These are phyloP conservation scores for Rhodocollybia butyracea DNA, from an alignment of 768 basidiomycete species.

Conservation along the genomic window DNA sequence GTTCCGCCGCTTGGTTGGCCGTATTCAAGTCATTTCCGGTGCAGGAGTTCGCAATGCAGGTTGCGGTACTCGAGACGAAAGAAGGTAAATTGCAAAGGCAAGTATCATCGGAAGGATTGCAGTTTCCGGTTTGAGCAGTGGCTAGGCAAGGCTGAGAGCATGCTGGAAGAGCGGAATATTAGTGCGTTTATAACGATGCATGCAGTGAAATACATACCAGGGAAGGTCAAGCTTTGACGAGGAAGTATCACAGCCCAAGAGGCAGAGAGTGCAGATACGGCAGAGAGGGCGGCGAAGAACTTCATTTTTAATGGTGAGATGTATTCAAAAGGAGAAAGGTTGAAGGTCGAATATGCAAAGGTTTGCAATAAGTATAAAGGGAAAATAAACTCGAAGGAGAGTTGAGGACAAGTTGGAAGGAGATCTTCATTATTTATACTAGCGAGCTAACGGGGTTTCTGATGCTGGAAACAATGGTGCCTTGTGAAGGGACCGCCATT, in stretches of 20 bases:
- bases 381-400: slow-evolving; percentile 5
- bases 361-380: slow-evolving; percentile 4
- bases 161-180: slow-evolving; percentile 26
- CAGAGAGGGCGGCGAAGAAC: slow-evolving; percentile 2
- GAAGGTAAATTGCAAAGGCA: slow-evolving; percentile 54
- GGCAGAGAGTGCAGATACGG: neutral
- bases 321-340: neutral
- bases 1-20: slow-evolving; percentile 39
- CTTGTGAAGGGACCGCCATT: neutral
- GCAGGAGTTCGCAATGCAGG: slow-evolving; percentile 50
- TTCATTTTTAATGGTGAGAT: neutral
- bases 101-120: slow-evolving; percentile 43
- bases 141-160: slow-evolving; percentile 52
- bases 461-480: neutral
- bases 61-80: slow-evolving; percentile 44
- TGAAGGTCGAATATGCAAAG: neutral
- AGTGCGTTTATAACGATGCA: neutral
- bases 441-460: neutral
- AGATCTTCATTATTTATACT: neutral
- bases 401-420: neutral
- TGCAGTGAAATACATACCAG: slow-evolving; percentile 11
- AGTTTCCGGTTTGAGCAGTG: slow-evolving; percentile 40
- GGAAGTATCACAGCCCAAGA: neutral
- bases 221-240: slow-evolving; percentile 6
- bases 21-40: slow-evolving; percentile 37